Evolutionary conservation across 306 rosid genomes (phyloP), one percentile per base, ranked within the genome.

Genomic region (Trifolium subterraneum): DNA sequence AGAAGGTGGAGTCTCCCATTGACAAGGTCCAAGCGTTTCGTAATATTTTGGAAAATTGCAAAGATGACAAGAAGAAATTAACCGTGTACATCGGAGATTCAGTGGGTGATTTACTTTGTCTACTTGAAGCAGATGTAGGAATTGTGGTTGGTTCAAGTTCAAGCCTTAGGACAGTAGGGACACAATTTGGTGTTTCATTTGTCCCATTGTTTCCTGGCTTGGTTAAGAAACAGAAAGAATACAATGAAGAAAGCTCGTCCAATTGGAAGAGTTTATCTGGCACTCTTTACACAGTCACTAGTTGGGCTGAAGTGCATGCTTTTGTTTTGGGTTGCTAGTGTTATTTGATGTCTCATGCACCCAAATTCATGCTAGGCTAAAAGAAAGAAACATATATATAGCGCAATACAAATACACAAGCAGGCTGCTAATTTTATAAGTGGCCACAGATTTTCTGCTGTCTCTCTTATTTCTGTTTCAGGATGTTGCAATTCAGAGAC

Each of bases 241-340:
- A 36, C 67, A 60, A 41, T 50, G 90, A 84, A 74, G 93, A 79
- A 84, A 79, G 81, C 79, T 75, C 77, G 19, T 80, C 85, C 58
- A 60, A 73, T 86, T 90, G 98, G 98, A 90, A 89, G 83, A 90
- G 90, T 80, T 82, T 83, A 56, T 84, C 90, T 44, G 98, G 99
- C 72, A 73, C 80, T 80, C 97, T 95, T 78, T 95, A 85, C 86
- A 95, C 99, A 42, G 98, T 83, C 69, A 81, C 86, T 73, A 78
- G 88, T 81, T 95, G 99, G 99, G 96, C 96, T 23, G 99, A 95
- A 87, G 91, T 95, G 70, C 98, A 95, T 80, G 98, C 99, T 75
- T 90, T 92, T 80, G 85, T 95, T 74, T 82, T 95, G 87, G 99
- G 98, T 75, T 87, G 93, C 79, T 89, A 92, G 93, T 59, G 77